Base-by-base conservation (phyloP, 371 early-diverging fungal species). In the Mucor lusitanicus region DNA sequence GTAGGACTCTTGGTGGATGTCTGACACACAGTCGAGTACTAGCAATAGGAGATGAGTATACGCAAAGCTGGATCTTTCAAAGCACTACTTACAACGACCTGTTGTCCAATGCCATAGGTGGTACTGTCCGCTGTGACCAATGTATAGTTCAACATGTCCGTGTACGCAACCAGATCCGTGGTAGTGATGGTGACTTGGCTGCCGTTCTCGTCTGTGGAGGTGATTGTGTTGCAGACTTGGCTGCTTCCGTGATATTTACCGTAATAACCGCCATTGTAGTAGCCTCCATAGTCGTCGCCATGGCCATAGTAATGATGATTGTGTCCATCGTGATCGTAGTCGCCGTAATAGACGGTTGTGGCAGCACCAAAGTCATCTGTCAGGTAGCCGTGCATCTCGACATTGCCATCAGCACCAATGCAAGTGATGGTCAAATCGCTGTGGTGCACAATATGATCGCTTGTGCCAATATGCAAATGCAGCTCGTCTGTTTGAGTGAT, bases 391-490 rank as follows among this genome's bases (percentile, higher is more conserved):
- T 63, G 64, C 19, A 42, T 42, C 11, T 63, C 64, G 0, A 55
- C 40, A 30, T 25, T 30, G 25, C 64, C 64, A 42, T 63, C 56
- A 21, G 55, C n/a, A 3, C 64, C 64, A 12, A 63, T 40, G 37
- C 64, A 63, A n/a, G 64, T 63, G 19, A 63, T 56, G 25, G 56
- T 56, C 3, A 40, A 15, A 21, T 63, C 64, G 3, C 40, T 30
- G n/a, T 30, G 28, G 1, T 30, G 27, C 9, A 55, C 27, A 11
- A 56, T n/a, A 63, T 63, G 56, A 42, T 63, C 64, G 17, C 19
- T 35, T 9, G 55, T 63, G 9, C 64, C 64, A n/a, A 63, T 32
- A 11, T 63, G 64, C 1, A 63, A 40, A 28, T 63, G 64, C 7
- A 28, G 12, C 32, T 63, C 56, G 12, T 55, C 37, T 3, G 64